Evolutionary conservation across 1,284 basidiomycete genomes (phyloP), one percentile per base, ranked within the genome.

Genomic region (Irpex sp.): DNA sequence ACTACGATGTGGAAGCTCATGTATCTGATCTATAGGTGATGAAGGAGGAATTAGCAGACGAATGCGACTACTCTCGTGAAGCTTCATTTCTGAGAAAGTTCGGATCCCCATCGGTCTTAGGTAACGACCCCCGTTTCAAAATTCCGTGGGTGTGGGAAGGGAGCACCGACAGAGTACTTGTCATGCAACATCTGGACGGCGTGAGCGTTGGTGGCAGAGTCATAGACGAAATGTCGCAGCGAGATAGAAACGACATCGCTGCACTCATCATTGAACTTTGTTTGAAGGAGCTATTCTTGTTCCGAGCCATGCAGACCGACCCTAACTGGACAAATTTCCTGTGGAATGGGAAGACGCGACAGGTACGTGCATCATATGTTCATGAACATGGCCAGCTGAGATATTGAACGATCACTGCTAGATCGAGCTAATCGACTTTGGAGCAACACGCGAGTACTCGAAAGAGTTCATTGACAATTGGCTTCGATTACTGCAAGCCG

Each of bases 271-370:
- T 98, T 58, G 89, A 94, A 59, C 83, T 99, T 2, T 97, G 95
- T 71, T 79, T 99, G 49, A 87, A 85, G 63, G 97, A 99, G 74
- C 85, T 98, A 11, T 97, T 98, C 77, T 82, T 89, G 64, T 97
- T 96, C 79, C 82, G 93, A 26, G 79, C 92, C 56, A 98, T 99
- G 97, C 97, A 99, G 76, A 99, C 97, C 0, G 97, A 99, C 75
- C 97, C 97, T 1, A 99, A 99, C 73, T 98, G 94, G 93, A 93
- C 93, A 21, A 99, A 98, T 76, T 99, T 99, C 78, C 79, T 99
- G 34, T 98, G 91, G 87, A 92, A 96, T 75, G 72, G 81, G 3
- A 63, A 76, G 3, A 85, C 87, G 1, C 80, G 82, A 56, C 78
- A 85, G 77, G 84, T 85, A 31, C 11, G 69, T 38, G 31, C 11